Evolutionary conservation across 2,329 filamentous ascomycete genomes (phyloP), one percentile per base, ranked within the genome.

Genomic region (Alternaria panax): DNA sequence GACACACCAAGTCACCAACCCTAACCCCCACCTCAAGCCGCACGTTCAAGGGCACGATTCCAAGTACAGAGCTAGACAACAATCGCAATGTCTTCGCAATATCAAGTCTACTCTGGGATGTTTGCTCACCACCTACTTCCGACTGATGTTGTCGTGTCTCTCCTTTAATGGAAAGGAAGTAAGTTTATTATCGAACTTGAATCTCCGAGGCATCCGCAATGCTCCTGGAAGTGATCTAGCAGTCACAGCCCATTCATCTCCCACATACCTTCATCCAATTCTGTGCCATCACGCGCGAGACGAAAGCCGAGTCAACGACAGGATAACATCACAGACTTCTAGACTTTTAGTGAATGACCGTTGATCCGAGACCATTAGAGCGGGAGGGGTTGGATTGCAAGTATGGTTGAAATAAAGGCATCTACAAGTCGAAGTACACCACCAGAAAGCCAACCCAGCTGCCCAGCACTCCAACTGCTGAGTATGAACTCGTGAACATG

Each of bases 401-500:
- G 28, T 34, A 24, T 14, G 36, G 20, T 25, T 32, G 20, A 16
- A 4, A 18, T 18, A 9, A 1, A 4, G n/a, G 9, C 8, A 20
- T 54, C 59, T 71, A 78, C 14, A 72, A 71, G 41, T 76, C 70
- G 30, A 97, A 93, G 80, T 94, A 98, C 51, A 98, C 93, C 30
- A 96, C 91, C 81, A 93, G 87, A 76, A 97, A 97, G 9, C 95
- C 93, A 40, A 97, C 72, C 94, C 94, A 98, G 80, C 95, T 98
- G 3, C 92, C 93, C 18, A 97, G 88, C 0, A 98, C 93, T n/a
- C 95, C 95, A 58, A 98, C 83, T 5, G 95, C 95, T 32, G 91
- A 92, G 78, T 98, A 99, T 12, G 92, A 91, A 82, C 94, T 98
- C 68, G 90, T 97, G 75, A 98, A 95, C 94, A 99, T 98, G 69